Percentiles rank a stretch among this genome's conserved stretches.
Evolutionary conservation across 352 stramenopile genomes (phyloP).

Genomic region (Globisporangium recalcitrans): DNA sequence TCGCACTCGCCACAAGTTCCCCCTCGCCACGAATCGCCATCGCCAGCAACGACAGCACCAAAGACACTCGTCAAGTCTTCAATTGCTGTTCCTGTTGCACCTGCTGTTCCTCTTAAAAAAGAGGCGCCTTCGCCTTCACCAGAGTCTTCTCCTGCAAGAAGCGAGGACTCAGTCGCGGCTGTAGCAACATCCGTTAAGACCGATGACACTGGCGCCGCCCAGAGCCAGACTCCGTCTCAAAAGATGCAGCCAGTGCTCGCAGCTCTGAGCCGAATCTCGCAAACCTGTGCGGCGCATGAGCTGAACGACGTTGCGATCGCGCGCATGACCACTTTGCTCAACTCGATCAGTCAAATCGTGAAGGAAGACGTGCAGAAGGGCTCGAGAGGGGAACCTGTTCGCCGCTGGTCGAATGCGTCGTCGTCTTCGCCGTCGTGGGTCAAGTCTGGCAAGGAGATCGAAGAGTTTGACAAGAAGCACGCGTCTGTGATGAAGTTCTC

Average conservation of each 20-base stretch:
- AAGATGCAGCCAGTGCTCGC: conserved; percentile 42
- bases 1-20: conserved; percentile 3
- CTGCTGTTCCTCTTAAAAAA: neutral
- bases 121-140: neutral
- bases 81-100: neutral
- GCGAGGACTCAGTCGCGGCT: neutral
- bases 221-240: conserved; percentile 9
- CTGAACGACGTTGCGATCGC: conserved; percentile 59
- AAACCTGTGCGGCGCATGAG: conserved; percentile 53
- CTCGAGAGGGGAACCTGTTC: conserved; percentile 27
- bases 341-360: conserved; percentile 64
- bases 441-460: conserved; percentile 30
- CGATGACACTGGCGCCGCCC: neutral
- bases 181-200: neutral
- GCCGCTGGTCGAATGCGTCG: conserved; percentile 33
- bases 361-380: conserved; percentile 53
- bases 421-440: conserved; percentile 29
- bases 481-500: conserved; percentile 3
- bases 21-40: neutral
- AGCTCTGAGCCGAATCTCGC: conserved; percentile 40
- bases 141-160: neutral
- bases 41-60: neutral
- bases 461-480: conserved; percentile 28
- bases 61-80: neutral
- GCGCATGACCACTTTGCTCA: conserved; percentile 58